Evolutionary conservation across 2,329 filamentous ascomycete species (phyloP), one percentile per base, ranked within the genome.

Genomic region (Cytospora piceicola): DNA sequence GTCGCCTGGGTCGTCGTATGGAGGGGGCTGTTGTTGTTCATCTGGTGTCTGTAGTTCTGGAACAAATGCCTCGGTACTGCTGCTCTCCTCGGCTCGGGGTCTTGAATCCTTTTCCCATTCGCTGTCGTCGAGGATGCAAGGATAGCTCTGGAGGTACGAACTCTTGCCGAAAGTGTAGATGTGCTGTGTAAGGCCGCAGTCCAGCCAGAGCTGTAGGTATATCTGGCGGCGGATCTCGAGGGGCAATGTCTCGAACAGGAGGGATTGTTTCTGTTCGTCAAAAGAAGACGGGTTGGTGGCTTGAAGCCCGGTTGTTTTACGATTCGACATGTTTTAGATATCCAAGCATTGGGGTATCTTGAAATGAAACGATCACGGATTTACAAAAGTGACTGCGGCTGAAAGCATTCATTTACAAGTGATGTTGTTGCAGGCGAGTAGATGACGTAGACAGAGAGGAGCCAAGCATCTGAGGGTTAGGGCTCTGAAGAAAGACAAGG

Each of bases 211-310:
- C 24, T 69, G 57, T 22, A 55, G 36, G 53, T 68, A 69, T 30
- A 69, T 61, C 15, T 49, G 24, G 12, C 57, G 59, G 3, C 68
- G 67, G 20, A 69, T 30, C 1, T 69, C 68, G 22, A 62, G 61
- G 14, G 68, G 61, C 2, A 69, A 53, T 9, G 6, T 24, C 11
- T 49, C 8, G 57, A 73, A 72, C 30, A 71, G 61, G 6, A 29
- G 29, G 14, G 73, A 70, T 22, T 66, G 49, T 1, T 46, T 34
- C 46, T 66, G 64, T 1, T 32, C 11, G 14, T 34, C 11, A 9
- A 3, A 22, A 12, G 46, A n/a, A 9, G 46, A 20, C 4, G 46
- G 7, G 9, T 49, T 11, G 3, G 46, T 20, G n/a, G n/a, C 46
- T 1, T 22, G 46, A 49, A 24, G 46, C 46, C n/a, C 11, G 6